A percentile compares a stretch with the other conserved stretches of the same genome.
These are phyloP conservation scores for Trichoderma hamatum DNA, from an alignment of 2,329 filamentous ascomycete species.

Conservation along the genomic window DNA sequence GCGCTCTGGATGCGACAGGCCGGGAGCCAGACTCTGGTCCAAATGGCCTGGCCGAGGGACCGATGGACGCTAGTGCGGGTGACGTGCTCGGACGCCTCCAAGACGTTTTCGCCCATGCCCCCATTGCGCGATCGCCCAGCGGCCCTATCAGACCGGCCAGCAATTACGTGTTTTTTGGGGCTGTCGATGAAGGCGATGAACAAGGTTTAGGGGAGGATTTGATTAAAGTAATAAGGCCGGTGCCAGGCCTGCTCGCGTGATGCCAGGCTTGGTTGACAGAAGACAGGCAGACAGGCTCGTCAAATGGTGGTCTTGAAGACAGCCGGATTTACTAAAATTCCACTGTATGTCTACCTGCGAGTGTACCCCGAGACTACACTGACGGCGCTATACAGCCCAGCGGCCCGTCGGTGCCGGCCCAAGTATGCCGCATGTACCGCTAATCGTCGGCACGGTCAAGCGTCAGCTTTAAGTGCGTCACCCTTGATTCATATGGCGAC, in stretches of 20 bases:
- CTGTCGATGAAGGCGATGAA: not conserved
- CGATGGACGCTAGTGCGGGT: slow-evolving; percentile 28
- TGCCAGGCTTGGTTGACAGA: not conserved
- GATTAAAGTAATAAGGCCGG: not conserved
- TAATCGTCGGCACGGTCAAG: not conserved
- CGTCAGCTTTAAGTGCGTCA: slow-evolving; percentile 2
- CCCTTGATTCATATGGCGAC: slow-evolving; percentile 16
- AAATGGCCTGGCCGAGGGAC: slow-evolving; percentile 24
- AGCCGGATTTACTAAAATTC: not conserved
- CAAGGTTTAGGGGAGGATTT: not conserved
- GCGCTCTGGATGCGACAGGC: slow-evolving; percentile 9
- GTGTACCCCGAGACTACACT: not conserved
- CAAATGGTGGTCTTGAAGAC: not conserved
- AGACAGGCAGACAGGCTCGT: not conserved
- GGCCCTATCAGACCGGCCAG: slow-evolving; percentile 14
- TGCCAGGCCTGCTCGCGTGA: not conserved
- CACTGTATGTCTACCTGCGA: not conserved
- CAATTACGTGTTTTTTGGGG: slow-evolving; percentile 16
- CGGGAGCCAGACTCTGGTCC: slow-evolving; percentile 10
- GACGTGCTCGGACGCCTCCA: slow-evolving; percentile 28
- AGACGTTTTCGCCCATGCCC: slow-evolving; percentile 24
- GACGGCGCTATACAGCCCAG: not conserved
- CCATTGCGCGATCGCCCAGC: slow-evolving; percentile 27
- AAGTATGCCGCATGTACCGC: not conserved
- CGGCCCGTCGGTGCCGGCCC: not conserved